Conservation (phyloP, 164 flowering plant species). For the Annona squamosa region DNA sequence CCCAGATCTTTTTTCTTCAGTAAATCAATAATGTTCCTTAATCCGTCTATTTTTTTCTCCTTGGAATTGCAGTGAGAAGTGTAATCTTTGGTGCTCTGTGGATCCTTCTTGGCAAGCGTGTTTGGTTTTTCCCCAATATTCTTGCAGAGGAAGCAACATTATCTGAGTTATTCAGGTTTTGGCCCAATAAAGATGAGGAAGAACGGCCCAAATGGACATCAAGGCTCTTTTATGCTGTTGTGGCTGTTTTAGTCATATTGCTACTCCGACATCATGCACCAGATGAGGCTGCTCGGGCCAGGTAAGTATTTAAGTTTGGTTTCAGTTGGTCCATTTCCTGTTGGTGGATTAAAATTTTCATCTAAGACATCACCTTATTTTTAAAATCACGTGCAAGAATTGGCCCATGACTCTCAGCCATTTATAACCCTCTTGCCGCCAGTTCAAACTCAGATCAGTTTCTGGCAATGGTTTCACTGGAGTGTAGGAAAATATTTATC, state of each 20-base stretch:
- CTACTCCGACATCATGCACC: conserved; percentile 92
- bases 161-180: conserved; percentile 80
- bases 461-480: too few relatives aligned
- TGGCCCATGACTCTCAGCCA: too few relatives aligned
- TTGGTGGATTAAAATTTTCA: too few relatives aligned
- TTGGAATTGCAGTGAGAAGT: conserved; percentile 60
- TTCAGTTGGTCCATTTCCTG: neutral
- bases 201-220: conserved; percentile 94
- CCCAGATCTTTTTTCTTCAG: neutral
- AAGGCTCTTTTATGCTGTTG: conserved; percentile 63
- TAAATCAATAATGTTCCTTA: neutral
- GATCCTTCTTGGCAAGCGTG: conserved; percentile 77
- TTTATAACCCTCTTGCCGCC: too few relatives aligned
- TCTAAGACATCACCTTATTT: too few relatives aligned
- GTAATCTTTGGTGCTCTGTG: conserved; percentile 65
- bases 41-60: neutral
- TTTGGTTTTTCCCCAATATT: conserved; percentile 95
- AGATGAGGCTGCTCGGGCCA: conserved; percentile 98
- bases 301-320: conserved; percentile 38
- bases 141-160: conserved; percentile 98
- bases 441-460: too few relatives aligned
- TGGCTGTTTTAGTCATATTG: conserved; percentile 55
- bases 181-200: conserved; percentile 95
- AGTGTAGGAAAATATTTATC: too few relatives aligned
- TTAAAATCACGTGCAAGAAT: too few relatives aligned